Evolutionary conservation across 768 basidiomycete species (phyloP), one percentile per base, ranked within the genome.

Genomic region (Guyanaporus albipodus): DNA sequence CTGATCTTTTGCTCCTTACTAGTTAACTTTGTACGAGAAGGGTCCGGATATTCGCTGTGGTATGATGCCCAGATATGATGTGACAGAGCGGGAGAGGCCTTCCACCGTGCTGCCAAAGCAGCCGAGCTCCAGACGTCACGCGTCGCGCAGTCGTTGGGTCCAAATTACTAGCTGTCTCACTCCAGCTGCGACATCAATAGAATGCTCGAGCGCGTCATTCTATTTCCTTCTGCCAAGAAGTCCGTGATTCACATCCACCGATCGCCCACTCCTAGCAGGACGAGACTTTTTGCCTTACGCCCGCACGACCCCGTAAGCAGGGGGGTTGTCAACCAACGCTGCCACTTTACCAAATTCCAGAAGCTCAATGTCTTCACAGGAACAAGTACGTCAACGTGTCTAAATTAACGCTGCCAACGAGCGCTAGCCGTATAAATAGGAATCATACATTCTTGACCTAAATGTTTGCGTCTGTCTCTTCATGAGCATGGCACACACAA

Each of bases 341-440:
- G 28, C 43, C 50, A 41, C 17, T 18, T 38, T 46, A 46, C 51
- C 39, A 21, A 46, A 46, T 34, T 19, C n/a, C 21, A 10, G 29
- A 17, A 31, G 15, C 14, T 15, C 17, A 5, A 11, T 31, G 9
- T 12, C n/a, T 22, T 19, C 37, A 39, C 48, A 44, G 37, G 17
- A 38, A 38, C n/a, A 17, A 18, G 3, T 21, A 9, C 27, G 18
- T 29, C 32, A 23, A 26, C n/a, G n/a, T n/a, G n/a, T n/a, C 2
- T 31, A 6, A 12, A 5, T 17, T n/a, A n/a, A n/a, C n/a, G 18
- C 26, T 4, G 8, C 7, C 1, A 14, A 34, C 18, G 15, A 17
- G 48, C 49, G 35, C 32, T n/a, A 15, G 19, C 8, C 15, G 1
- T 48, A 47, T 41, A 44, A 49, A 54, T 15, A 8, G 11, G 3